A percentile compares a stretch with the other conserved stretches of the same genome.
phyloP scores from a whole-genome alignment of 2,329 filamentous ascomycete species.

The Dactylella cylindrospora region DNA sequence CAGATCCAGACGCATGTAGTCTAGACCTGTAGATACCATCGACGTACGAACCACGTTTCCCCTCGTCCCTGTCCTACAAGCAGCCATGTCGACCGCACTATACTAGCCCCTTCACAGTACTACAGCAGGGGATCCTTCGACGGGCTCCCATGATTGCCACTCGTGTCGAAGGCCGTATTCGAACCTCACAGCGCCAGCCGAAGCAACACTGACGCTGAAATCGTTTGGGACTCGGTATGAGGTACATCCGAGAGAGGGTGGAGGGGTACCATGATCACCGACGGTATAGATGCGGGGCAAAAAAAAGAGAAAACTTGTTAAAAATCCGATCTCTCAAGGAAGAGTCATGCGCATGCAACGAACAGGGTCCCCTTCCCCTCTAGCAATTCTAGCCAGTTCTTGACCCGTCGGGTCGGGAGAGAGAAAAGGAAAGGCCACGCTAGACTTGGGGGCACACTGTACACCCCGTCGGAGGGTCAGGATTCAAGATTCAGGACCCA shows the following conservation, averaged over 20 bases:
- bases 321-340: constrained; percentile 42
- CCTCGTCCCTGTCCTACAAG: too few relatives aligned
- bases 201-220: constrained; percentile 9
- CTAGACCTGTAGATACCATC: constrained; percentile 4
- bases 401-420: constrained; percentile 10
- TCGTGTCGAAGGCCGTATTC: background rate
- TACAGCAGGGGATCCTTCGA: background rate
- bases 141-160: constrained; percentile 6
- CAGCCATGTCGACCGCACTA: too few relatives aligned
- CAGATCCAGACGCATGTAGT: constrained; percentile 33
- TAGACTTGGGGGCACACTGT: too few relatives aligned
- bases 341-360: too few relatives aligned
- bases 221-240: background rate
- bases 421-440: too few relatives aligned
- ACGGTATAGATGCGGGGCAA: constrained; percentile 25
- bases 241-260: background rate
- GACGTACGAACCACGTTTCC: constrained; percentile 24
- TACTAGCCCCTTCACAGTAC: background rate
- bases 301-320: constrained; percentile 12
- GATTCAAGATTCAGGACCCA: too few relatives aligned
- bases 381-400: constrained; percentile 10
- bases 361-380: too few relatives aligned
- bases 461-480: too few relatives aligned
- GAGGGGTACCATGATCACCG: background rate
- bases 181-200: too few relatives aligned